phyloP scores from a whole-genome alignment of 805 yeast genomes.

The Ogataea siamensis region DNA sequence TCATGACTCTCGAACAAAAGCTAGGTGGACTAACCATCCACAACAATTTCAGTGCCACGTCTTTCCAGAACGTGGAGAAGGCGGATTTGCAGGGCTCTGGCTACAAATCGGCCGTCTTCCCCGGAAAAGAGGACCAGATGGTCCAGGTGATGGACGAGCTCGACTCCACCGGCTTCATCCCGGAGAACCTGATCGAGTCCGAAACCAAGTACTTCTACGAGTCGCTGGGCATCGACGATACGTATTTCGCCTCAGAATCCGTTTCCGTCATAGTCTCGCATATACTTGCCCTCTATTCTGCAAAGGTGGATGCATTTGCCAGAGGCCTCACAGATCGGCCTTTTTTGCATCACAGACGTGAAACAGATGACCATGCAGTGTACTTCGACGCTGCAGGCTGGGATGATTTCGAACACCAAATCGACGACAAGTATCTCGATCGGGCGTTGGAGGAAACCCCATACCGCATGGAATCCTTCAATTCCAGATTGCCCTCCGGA shows the following conservation, averaged over 20 bases:
- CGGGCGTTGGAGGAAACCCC: constrained; percentile 37
- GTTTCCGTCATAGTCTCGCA: constrained; percentile 79
- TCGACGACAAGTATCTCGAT: constrained; percentile 81
- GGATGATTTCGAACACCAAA: constrained; percentile 61
- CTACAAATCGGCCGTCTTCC: constrained; percentile 72
- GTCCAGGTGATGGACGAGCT: constrained; percentile 77
- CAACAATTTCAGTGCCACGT: constrained; percentile 36
- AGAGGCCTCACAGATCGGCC: constrained; percentile 50
- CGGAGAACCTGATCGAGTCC: constrained; percentile 77
- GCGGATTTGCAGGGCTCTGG: constrained; percentile 43
- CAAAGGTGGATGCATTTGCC: constrained; percentile 87
- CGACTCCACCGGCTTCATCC: constrained; percentile 84
- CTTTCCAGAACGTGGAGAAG: constrained; percentile 33
- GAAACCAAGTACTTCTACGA: constrained; percentile 92
- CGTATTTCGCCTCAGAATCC: constrained; percentile 83
- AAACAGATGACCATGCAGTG: constrained; percentile 82
- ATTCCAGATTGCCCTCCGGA: constrained; percentile 56
- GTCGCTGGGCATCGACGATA: constrained; percentile 84
- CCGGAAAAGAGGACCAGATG: constrained; percentile 78
- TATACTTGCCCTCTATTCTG: constrained; percentile 85
- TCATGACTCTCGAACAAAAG: constrained; percentile 13
- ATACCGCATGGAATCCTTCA: constrained; percentile 76
- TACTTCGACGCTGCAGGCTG: constrained; percentile 71
- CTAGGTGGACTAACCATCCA: constrained; percentile 30
- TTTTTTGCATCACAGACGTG: constrained; percentile 75